Base-by-base conservation (phyloP, 257 asterid genomes). In the Gardenia jasminoides region DNA sequence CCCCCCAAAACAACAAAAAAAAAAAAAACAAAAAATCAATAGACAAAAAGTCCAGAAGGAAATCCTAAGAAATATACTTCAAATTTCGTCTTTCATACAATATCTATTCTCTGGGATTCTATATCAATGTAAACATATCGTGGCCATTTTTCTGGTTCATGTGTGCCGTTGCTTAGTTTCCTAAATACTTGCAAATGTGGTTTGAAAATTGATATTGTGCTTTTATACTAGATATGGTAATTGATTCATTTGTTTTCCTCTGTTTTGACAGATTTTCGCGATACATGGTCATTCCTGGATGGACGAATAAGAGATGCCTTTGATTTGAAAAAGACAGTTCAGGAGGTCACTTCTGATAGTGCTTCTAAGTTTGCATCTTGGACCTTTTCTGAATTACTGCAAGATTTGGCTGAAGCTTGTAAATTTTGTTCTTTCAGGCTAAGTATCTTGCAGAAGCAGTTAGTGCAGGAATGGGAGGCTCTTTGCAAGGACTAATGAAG, bases 401-500 rank as follows among this genome's bases (percentile, higher is more conserved):
- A 8, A 0, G 68, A 31, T 64, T 74, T 47, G 36, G 67, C 26
- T 69, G 46, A 85, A 75, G 74, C 75, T 75, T 43, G 74, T 83
- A 19, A 74, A 72, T 10, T 71, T 48, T 67, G n/a, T 15, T 73
- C 77, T 84, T 78, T 86, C 94, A 93, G 99, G 97, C 86, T 1
- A 89, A 86, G 80, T 88, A 92, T 80, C 82, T 95, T 86, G 97
- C 94, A 19, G 98, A 93, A 87, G 90, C 99, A 50, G 89, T 95
- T 80, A 88, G 92, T 59, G 97, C 96, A 72, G 98, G 98, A 77
- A 84, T 92, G 88, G 99, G 99, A 72, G 92, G 94, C 76, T 85
- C 94, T 50, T 61, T 89, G 69, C 92, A 89, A 81, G 98, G 94
- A 41, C 67, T 93, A 73, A 46, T 93, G 80, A 89, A 84, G 82